Evolutionary conservation across 768 basidiomycete species (phyloP), one percentile per base, ranked within the genome.

Genomic region (Trametes maxima): DNA sequence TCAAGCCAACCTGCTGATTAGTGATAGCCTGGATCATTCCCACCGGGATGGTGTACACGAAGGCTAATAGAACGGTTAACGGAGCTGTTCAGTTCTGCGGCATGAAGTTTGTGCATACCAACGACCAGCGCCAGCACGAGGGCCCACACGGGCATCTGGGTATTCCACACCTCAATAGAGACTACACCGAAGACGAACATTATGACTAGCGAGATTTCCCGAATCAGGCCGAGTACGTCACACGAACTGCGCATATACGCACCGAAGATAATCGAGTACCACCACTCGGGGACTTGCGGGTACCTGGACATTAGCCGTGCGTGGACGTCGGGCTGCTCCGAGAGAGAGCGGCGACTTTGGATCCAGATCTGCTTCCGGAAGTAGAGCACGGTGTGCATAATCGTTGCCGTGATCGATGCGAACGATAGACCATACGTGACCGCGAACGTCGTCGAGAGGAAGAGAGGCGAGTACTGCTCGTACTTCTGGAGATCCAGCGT

Each of bases 271-370:
- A 78, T 69, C 11, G 78, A 71, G 71, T 93, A 94, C 92, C 92
- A 94, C 91, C 89, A 93, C 57, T 92, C 83, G 1, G 92, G 92
- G 14, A 94, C 87, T 73, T 88, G 89, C 2, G 78, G 79, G 70
- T 95, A 95, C 51, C 76, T 74, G 11, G 81, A 77, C 93, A 94
- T 94, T 33, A 94, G 78, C 16, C 90, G 83, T 21, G 90, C 89
- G 67, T 94, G 92, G 57, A 94, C 84, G 75, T 94, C 92, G 1
- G 89, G 87, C 67, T 94, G 90, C 66, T 93, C 92, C 53, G 81
- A 74, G 75, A 92, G 82, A 11, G 90, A 82, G 44, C 87, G 82
- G 45, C 86, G 84, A 33, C 85, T 75, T 72, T 92, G 90, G 0
- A 73, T 75, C 85, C 83, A 88, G 57, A 94, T 89, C 69, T 90